Percentiles rank a stretch among this genome's conserved stretches.
These are phyloP conservation scores for Hemisphaericaspora subhashii DNA, from an alignment of 1,139 yeast genomes.

Conservation along the genomic window DNA sequence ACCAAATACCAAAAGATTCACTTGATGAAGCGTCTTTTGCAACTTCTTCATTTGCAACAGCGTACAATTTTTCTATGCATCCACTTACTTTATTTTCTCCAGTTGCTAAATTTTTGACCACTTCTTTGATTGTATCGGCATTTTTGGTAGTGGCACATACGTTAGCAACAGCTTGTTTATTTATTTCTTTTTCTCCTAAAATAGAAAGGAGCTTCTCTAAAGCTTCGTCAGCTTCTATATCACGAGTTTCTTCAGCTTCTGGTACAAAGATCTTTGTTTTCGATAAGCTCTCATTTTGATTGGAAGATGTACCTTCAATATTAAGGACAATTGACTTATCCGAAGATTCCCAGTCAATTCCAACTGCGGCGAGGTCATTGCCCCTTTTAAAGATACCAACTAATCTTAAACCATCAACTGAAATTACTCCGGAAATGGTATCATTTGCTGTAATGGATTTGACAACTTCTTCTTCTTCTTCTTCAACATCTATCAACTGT, in stretches of 20 bases:
- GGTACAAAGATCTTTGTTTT: conserved; percentile 10
- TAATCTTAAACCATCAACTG: conserved; percentile 1
- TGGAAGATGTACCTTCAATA: not conserved
- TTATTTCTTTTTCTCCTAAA: conserved; percentile 10
- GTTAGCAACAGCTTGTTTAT: conserved; percentile 18
- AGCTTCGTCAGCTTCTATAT: conserved; percentile 27
- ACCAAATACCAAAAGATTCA: conserved; percentile 42
- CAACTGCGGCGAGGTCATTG: conserved; percentile 7
- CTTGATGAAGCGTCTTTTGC: conserved; percentile 35
- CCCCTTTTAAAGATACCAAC: conserved; percentile 6
- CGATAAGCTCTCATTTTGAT: not conserved
- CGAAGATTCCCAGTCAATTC: conserved; percentile 4
- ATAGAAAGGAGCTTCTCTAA: conserved; percentile 10
- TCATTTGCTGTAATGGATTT: conserved; percentile 4
- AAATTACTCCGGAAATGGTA: conserved; percentile 5
- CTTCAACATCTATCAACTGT: conserved; percentile 1
- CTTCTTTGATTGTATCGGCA: conserved; percentile 35
- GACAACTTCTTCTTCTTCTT: conserved; percentile 2
- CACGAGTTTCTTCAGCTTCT: conserved; percentile 15
- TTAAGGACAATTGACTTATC: not conserved
- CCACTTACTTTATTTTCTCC: conserved; percentile 1
- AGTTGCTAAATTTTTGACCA: conserved; percentile 18
- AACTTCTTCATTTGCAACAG: conserved; percentile 32
- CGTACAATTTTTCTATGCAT: conserved; percentile 28
- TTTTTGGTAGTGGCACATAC: conserved; percentile 38